Evolutionary conservation across 2,329 filamentous ascomycete genomes (phyloP).

Genomic region (Chaetomiaceae sp.): DNA sequence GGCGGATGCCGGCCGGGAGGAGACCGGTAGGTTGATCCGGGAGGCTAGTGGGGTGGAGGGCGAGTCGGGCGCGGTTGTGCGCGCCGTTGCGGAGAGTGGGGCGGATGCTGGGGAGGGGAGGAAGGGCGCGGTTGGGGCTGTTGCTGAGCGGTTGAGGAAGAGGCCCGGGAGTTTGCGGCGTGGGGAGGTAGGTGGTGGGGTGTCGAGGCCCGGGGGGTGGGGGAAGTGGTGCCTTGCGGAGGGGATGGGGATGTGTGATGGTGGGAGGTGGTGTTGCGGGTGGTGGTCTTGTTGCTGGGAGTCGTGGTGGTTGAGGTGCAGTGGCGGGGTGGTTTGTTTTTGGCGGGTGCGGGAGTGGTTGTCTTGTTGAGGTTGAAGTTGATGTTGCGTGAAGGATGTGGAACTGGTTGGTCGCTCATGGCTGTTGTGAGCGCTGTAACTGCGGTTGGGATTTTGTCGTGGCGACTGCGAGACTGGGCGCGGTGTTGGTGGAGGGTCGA

Average conservation of each 20-base stretch:
- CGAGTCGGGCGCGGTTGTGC: too few relatives aligned
- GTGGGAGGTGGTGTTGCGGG: background rate
- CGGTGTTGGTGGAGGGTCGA: background rate
- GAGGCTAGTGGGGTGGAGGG: too few relatives aligned
- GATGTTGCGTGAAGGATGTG: too few relatives aligned
- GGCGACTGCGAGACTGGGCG: background rate
- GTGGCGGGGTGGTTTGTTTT: slow-evolving; percentile 5
- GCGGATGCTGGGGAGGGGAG: too few relatives aligned
- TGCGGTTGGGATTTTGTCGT: background rate
- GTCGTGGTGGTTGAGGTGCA: background rate
- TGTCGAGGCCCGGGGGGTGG: slow-evolving; percentile 1
- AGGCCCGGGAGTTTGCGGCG: slow-evolving; percentile 2
- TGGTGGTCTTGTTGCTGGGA: background rate
- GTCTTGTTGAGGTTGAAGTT: background rate
- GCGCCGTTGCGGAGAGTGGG: background rate
- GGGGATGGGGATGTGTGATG: background rate
- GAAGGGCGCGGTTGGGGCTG: too few relatives aligned
- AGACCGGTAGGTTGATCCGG: too few relatives aligned
- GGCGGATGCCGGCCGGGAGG: too few relatives aligned
- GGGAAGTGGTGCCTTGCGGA: background rate
- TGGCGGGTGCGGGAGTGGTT: background rate
- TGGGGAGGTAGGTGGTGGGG: slow-evolving; percentile 10
- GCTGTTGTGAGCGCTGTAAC: background rate
- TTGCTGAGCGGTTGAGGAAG: background rate
- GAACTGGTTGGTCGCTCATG: background rate